Base-by-base conservation (phyloP, 768 basidiomycete genomes). In the Cystoderma amianthinum region DNA sequence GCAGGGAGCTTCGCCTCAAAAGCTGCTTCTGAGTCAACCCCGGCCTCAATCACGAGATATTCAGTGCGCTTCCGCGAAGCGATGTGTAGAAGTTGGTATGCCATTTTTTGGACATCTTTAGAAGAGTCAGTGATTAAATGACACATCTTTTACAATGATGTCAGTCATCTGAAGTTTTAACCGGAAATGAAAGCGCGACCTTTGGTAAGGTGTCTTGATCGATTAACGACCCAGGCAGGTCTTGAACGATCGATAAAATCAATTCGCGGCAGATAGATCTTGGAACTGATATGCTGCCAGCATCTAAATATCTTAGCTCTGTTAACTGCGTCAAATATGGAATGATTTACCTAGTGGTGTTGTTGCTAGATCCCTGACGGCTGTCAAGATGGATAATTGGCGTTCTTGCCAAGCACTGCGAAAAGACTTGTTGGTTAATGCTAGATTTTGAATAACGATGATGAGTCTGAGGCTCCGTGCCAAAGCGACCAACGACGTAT, bases 21-120 rank as follows among this genome's bases (percentile, higher is more conserved):
- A 2, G 54, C 53, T 2, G 65, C 73, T 38, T 88, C 84, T 0
- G 75, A 71, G 36, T 91, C 86, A 11, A 91, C 84, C 5, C 81
- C 88, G 2, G 84, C 82, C 53, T 97, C 91, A 25, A 97, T 77
- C 19, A 96, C 90, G 32, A 93, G 68, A 44, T 86, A 63, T 42
- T 93, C 85, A 0, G 93, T 95, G 24, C 78, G 72, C 53, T 79
- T 84, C 48, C 67, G 66, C 15, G 91, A 82, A 9, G 88, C 83
- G 34, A 68, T 68, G 24, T 69, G 73, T 18, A 95, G 68, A 2
- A 96, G 68, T 33, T 73, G 68, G 55, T 93, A 92, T 0, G 85
- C 77, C 64, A 83, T 80, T 54, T 78, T 78, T 54, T 93, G 91
- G 2, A 92, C 81, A 17, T 76, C 69, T 3, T 50, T 42, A 1